Conservation (phyloP, 148 eudicot species). For the Rhododendron henanense region DNA sequence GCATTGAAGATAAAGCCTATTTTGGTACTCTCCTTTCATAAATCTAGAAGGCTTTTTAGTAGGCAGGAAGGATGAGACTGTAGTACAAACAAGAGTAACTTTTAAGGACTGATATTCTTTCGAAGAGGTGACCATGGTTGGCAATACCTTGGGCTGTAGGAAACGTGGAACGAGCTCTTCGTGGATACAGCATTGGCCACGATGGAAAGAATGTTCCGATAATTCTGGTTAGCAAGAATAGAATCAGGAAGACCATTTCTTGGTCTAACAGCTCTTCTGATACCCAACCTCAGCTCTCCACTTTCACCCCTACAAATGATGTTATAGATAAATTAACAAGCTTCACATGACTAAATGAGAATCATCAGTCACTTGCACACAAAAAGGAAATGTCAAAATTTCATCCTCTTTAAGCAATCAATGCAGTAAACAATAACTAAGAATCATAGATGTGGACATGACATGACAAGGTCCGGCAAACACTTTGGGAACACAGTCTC, state of each 20-base stretch:
- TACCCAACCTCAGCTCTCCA: conserved; percentile 78
- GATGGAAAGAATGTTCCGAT: conserved; percentile 49
- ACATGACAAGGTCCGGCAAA: neutral
- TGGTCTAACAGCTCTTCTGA: conserved; percentile 77
- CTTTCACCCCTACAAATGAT: conserved; percentile 62
- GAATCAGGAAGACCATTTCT: conserved; percentile 69
- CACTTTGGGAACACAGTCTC: neutral
- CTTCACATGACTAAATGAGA: conserved; percentile 10
- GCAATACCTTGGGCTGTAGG: conserved; percentile 77
- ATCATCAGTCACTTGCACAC: neutral
- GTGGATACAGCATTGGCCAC: conserved; percentile 65
- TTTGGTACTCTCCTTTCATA: neutral
- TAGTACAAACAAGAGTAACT: neutral
- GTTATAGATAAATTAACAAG: conserved; percentile 9
- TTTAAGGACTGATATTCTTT: neutral
- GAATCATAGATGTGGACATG: neutral
- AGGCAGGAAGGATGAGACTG: neutral
- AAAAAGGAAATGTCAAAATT: neutral
- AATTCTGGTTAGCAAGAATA: conserved; percentile 46
- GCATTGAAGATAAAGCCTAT: neutral
- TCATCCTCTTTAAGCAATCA: neutral
- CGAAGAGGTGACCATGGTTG: neutral
- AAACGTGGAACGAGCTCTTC: conserved; percentile 57
- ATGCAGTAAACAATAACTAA: neutral
- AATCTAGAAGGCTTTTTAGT: conserved; percentile 6